A percentile compares a stretch with the other conserved stretches of the same genome.
phyloP scores from a whole-genome alignment of 768 basidiomycete genomes.

The Clitopilus passeckerianus region DNA sequence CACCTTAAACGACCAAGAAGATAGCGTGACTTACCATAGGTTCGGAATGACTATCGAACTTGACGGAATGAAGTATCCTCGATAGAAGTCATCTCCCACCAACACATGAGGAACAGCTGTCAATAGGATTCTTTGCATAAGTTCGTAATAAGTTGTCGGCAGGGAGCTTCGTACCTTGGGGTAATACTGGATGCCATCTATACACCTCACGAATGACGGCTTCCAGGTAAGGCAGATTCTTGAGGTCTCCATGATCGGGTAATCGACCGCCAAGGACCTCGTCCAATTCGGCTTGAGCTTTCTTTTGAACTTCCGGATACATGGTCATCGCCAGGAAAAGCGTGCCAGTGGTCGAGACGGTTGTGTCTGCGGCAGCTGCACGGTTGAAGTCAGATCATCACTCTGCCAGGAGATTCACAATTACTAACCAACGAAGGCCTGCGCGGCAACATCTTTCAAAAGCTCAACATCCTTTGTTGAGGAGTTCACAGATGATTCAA shows the following conservation, averaged over 20 bases:
- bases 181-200: conserved; percentile 19
- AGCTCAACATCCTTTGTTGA: neutral
- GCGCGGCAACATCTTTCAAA: neutral
- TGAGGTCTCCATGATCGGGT: conserved; percentile 23
- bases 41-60: conserved; percentile 26
- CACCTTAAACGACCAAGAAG: neutral
- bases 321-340: conserved; percentile 26
- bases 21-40: conserved; percentile 20
- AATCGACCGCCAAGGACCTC: conserved; percentile 23
- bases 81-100: conserved; percentile 16
- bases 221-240: conserved; percentile 22
- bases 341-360: conserved; percentile 19
- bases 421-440: neutral
- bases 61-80: conserved; percentile 24
- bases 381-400: neutral
- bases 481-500: neutral
- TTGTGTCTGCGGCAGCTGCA: conserved; percentile 15
- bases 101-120: neutral
- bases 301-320: conserved; percentile 22
- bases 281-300: conserved; percentile 30
- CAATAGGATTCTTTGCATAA: too few species aligned
- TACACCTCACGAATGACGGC: conserved; percentile 24
- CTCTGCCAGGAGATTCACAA: neutral
- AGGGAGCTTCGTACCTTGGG: conserved; percentile 12
- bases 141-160: too few species aligned